Percentiles rank a stretch among this genome's conserved stretches.
Evolutionary conservation across 495 filamentous ascomycete species (phyloP).

Genomic region (Penicillium cataractarum): DNA sequence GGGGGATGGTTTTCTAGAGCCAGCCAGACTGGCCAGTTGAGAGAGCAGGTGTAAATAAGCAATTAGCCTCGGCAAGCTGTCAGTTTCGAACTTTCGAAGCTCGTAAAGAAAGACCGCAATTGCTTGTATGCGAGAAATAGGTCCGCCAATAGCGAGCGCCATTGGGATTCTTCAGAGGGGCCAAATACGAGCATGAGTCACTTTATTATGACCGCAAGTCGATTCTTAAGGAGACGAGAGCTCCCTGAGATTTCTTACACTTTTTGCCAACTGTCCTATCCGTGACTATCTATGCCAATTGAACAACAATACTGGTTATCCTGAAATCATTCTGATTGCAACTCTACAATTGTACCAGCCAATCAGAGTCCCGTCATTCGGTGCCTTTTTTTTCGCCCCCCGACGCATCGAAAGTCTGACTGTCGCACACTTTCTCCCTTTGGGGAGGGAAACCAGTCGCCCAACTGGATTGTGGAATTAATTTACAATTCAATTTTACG

Average conservation of each 20-base stretch:
- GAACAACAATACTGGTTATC: too few species aligned
- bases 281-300: not conserved
- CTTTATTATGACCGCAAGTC: not conserved
- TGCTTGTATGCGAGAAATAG: conserved; percentile 4
- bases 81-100: too few species aligned
- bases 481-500: not conserved
- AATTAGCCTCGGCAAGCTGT: not conserved
- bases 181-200: conserved; percentile 5
- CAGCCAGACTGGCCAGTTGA: not conserved
- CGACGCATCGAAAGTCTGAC: not conserved
- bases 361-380: not conserved
- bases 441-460: not conserved
- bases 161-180: not conserved
- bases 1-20: not conserved
- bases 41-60: not conserved
- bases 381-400: not conserved
- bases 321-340: not conserved
- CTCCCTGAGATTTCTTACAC: not conserved
- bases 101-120: not conserved
- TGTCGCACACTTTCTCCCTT: not conserved
- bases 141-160: not conserved
- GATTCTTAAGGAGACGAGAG: conserved; percentile 1
- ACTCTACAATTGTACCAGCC: not conserved
- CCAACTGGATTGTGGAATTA: not conserved
- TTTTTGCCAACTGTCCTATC: not conserved